A percentile compares a stretch with the other conserved stretches of the same genome.
Conservation (phyloP, 345 rosid genomes). For the Dipteronia sinensis region DNA sequence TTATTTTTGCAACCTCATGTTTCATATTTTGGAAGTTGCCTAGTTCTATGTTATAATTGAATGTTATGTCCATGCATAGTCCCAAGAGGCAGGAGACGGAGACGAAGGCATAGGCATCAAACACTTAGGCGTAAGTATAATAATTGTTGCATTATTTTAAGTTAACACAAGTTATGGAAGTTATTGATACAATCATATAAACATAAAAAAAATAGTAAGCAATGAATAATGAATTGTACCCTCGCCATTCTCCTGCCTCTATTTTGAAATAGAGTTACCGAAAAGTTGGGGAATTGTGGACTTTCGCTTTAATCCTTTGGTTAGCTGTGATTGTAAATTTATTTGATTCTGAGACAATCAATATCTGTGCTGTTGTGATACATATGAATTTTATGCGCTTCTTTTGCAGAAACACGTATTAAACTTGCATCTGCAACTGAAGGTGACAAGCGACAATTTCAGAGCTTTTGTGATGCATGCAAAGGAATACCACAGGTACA, state of each 20-base stretch:
- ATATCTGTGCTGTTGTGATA: conserved; percentile 5
- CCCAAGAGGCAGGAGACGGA: conserved; percentile 75
- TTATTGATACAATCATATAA: background rate
- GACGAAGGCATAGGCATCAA: conserved; percentile 72
- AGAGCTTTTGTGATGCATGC: conserved; percentile 92
- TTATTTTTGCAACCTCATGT: conserved; percentile 11
- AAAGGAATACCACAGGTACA: conserved; percentile 91
- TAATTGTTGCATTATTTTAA: conserved; percentile 23
- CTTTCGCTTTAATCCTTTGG: background rate
- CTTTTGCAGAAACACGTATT: conserved; percentile 65
- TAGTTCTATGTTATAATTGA: conserved; percentile 38
- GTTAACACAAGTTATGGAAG: background rate
- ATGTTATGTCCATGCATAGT: conserved; percentile 68
- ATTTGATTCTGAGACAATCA: conserved; percentile 7
- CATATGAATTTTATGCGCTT: conserved; percentile 9
- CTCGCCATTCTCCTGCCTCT: conserved; percentile 40
- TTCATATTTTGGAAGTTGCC: conserved; percentile 19
- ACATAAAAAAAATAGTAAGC: conserved; percentile 13
- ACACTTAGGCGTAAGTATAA: conserved; percentile 77
- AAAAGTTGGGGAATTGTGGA: conserved; percentile 1
- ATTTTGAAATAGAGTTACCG: conserved; percentile 13
- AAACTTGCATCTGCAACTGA: conserved; percentile 79
- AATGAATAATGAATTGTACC: conserved; percentile 9
- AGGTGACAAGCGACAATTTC: conserved; percentile 74
- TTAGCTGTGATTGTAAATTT: background rate